Percentiles rank a stretch among this genome's conserved stretches.
These are phyloP conservation scores for Phtheirospermum japonicum DNA, from an alignment of 257 asterid species.

Conservation along the genomic window DNA sequence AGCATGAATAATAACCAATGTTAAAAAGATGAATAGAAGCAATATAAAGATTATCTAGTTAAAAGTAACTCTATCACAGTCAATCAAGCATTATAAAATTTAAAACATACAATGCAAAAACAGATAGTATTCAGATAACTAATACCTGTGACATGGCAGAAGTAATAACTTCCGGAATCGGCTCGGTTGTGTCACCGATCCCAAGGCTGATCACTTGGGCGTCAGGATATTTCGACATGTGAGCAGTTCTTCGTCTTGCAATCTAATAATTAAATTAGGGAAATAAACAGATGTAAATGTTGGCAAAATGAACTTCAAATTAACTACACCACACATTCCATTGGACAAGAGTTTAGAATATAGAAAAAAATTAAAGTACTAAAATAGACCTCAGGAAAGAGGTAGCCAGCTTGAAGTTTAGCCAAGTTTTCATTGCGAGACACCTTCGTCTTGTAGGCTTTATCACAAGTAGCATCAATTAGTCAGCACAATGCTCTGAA, in stretches of 20 bases:
- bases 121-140: constrained; percentile 7
- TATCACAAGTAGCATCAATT: constrained; percentile 31
- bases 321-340: background rate
- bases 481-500: constrained; percentile 20
- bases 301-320: background rate
- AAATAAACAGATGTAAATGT: too few species aligned
- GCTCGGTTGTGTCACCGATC: constrained; percentile 97
- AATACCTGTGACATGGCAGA: constrained; percentile 89
- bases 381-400: constrained; percentile 86
- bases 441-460: constrained; percentile 77
- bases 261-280: constrained; percentile 40
- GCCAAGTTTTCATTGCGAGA: constrained; percentile 82
- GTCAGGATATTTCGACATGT: constrained; percentile 73
- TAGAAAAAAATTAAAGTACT: background rate
- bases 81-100: constrained; percentile 12
- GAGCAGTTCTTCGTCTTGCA: constrained; percentile 81
- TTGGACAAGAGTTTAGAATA: background rate
- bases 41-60: constrained; percentile 12
- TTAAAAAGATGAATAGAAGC: background rate
- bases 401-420: constrained; percentile 97
- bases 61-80: constrained; percentile 4
- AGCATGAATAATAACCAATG: background rate
- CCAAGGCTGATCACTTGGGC: constrained; percentile 94
- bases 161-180: constrained; percentile 85
- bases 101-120: too few species aligned